Conservation (phyloP, 1,284 basidiomycete species). For the Cutaneotrichosporon sp. region DNA sequence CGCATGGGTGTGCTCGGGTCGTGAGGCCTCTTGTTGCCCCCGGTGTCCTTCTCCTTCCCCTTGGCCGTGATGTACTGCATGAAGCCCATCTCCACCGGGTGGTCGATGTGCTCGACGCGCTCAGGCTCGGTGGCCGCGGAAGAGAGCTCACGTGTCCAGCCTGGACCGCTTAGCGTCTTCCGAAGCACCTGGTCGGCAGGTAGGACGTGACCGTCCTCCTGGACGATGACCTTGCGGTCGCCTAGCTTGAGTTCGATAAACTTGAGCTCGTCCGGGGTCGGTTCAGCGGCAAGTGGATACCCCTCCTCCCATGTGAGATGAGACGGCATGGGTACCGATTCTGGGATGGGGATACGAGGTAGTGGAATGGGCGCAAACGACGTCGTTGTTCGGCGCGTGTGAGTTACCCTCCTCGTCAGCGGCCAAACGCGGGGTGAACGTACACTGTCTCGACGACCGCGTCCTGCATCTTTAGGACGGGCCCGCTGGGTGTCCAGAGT, state of each 20-base stretch:
- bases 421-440: slow-evolving; percentile 14
- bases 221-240: slow-evolving; percentile 43
- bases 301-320: slow-evolving; percentile 31
- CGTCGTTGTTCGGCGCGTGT: slow-evolving; percentile 40
- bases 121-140: slow-evolving; percentile 22
- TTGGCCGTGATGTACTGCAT: slow-evolving; percentile 32
- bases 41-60: slow-evolving; percentile 39
- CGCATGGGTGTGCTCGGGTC: slow-evolving; percentile 15
- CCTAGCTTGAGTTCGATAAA: slow-evolving; percentile 46
- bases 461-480: slow-evolving; percentile 45
- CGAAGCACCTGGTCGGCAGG: slow-evolving; percentile 12
- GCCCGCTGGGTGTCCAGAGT: slow-evolving; percentile 25
- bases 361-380: slow-evolving; percentile 48
- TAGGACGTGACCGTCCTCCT: slow-evolving; percentile 37
- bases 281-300: slow-evolving; percentile 47
- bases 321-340: slow-evolving; percentile 32
- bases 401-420: slow-evolving; percentile 19
- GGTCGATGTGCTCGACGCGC: slow-evolving; percentile 11
- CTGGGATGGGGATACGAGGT: slow-evolving; percentile 43
- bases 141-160: slow-evolving; percentile 33
- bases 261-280: slow-evolving; percentile 46
- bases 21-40: slow-evolving; percentile 40
- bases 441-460: slow-evolving; percentile 51
- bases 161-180: slow-evolving; percentile 16
- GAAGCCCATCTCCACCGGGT: slow-evolving; percentile 23